Evolutionary conservation across 2,329 filamentous ascomycete genomes (phyloP).

Genomic region (Talaromyces sp.): DNA sequence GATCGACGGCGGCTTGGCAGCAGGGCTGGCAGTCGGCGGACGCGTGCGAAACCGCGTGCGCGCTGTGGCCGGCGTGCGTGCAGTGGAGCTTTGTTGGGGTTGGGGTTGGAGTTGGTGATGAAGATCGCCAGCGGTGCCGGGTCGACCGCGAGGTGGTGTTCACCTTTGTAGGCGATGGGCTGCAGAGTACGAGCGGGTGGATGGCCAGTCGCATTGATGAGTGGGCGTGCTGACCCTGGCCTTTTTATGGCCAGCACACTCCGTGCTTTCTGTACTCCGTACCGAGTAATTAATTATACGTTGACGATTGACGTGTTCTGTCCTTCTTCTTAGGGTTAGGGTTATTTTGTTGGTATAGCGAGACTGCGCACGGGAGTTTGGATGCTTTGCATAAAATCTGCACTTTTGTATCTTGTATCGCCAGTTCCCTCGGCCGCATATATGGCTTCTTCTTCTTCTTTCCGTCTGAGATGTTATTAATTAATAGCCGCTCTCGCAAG

Average conservation of each 20-base stretch:
- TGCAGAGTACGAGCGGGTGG: constrained; percentile 22
- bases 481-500: not conserved
- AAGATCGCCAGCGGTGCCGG: constrained; percentile 1
- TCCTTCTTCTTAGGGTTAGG: no score
- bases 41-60: constrained; percentile 20
- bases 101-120: constrained; percentile 17
- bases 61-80: constrained; percentile 19
- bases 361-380: not conserved
- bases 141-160: not conserved
- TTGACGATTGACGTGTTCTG: not conserved
- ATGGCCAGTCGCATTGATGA: constrained; percentile 8
- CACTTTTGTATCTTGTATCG: not conserved
- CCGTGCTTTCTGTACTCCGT: no score
- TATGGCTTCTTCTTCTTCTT: no score
- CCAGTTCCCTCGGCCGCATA: no score
- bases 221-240: not conserved
- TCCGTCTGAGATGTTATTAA: no score
- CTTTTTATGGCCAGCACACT: not conserved
- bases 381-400: not conserved
- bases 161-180: not conserved
- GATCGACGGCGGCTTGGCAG: constrained; percentile 14
- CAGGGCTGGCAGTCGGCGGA: constrained; percentile 20
- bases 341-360: not conserved
- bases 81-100: constrained; percentile 22
- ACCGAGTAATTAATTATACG: no score